These are phyloP conservation scores for Croton laevigatus DNA, from an alignment of 441 rosid genomes.

Conservation along the genomic window DNA sequence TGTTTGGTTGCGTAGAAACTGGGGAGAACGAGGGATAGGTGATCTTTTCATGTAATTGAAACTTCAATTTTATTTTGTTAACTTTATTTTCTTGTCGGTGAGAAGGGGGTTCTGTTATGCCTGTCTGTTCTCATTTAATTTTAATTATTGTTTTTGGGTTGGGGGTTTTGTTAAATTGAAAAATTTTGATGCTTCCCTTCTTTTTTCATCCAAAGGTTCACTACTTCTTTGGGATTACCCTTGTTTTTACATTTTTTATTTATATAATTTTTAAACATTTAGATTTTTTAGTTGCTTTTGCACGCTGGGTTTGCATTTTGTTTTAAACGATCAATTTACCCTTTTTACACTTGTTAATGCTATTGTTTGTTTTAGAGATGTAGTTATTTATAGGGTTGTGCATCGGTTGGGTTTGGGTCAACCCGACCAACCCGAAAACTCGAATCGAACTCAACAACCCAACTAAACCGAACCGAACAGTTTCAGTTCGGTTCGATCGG, in stretches of 20 bases:
- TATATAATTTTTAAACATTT: not conserved
- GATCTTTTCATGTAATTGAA: not conserved
- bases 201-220: not conserved
- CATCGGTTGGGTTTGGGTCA: no score
- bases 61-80: not conserved
- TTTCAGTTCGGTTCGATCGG: no score
- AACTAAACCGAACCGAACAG: no score
- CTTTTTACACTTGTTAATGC: not conserved
- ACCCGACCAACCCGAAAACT: no score
- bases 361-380: not conserved
- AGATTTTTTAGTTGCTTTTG: not conserved
- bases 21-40: not conserved
- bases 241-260: not conserved
- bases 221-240: no score
- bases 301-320: not conserved
- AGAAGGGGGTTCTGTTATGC: not conserved
- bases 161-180: not conserved
- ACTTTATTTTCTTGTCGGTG: not conserved
- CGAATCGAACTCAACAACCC: no score
- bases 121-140: not conserved
- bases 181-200: not conserved
- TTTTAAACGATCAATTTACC: not conserved
- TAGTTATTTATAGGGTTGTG: no score
- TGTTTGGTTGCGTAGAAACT: constrained; percentile 20
- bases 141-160: no score